Conservation (phyloP, 441 rosid species). For the Geranium incanum region DNA sequence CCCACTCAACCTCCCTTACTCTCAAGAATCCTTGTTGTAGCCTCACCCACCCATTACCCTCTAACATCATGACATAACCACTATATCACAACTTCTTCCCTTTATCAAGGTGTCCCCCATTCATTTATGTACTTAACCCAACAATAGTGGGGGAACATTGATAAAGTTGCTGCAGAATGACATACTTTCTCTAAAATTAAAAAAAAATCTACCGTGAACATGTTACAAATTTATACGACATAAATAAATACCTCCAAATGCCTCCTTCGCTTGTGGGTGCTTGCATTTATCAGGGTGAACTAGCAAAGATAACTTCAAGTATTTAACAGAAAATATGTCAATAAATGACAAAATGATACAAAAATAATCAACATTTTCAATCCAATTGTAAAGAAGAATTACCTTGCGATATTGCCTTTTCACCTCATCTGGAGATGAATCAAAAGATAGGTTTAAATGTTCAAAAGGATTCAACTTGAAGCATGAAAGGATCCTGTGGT, state of each 20-base stretch:
- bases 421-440: slow-evolving; percentile 61
- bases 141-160: background rate
- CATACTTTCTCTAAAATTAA: background rate
- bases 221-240: background rate
- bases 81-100: too few relatives aligned
- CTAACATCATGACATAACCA: too few relatives aligned
- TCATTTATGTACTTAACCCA: background rate
- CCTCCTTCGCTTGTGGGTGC: slow-evolving; percentile 95
- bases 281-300: slow-evolving; percentile 99
- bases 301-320: slow-evolving; percentile 63
- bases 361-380: background rate
- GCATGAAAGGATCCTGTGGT: slow-evolving; percentile 79
- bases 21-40: too few relatives aligned
- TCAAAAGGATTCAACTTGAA: slow-evolving; percentile 96
- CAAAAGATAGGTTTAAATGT: slow-evolving; percentile 66
- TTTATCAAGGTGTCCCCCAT: too few relatives aligned
- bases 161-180: background rate
- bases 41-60: too few relatives aligned
- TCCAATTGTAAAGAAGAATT: slow-evolving; percentile 10
- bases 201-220: too few relatives aligned
- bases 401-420: slow-evolving; percentile 96
- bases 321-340: slow-evolving; percentile 18
- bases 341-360: slow-evolving; percentile 11
- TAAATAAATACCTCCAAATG: slow-evolving; percentile 63
- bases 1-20: too few relatives aligned